Percentiles rank a stretch among this genome's conserved stretches.
These are phyloP conservation scores for Hypomyces perniciosus DNA, from an alignment of 2,329 filamentous ascomycete genomes.

Conservation along the genomic window DNA sequence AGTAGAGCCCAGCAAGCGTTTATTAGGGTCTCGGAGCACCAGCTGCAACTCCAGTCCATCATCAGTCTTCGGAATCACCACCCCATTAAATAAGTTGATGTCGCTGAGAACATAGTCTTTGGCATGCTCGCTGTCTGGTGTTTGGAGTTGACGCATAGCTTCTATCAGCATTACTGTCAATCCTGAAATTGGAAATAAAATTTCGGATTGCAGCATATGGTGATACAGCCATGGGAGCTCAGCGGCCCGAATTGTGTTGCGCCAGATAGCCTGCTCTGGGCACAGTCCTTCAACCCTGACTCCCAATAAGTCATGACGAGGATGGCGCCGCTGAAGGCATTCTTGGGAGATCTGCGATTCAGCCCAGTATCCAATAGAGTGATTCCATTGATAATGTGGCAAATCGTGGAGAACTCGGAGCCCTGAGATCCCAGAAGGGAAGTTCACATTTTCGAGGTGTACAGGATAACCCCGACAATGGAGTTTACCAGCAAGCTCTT, in stretches of 20 bases:
- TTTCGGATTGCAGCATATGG: not conserved
- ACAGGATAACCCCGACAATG: not conserved
- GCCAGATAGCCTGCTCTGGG: not conserved
- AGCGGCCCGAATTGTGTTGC: not conserved
- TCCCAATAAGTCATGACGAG: not conserved
- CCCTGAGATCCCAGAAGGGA: not conserved
- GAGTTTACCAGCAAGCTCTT: not conserved
- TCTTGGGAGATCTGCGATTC: not conserved
- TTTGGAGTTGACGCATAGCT: not conserved
- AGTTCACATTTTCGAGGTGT: not conserved
- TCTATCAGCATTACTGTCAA: not conserved
- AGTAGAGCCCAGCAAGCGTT: not conserved
- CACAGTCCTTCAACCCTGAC: not conserved
- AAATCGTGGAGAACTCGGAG: not conserved
- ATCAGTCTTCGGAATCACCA: not conserved
- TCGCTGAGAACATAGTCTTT: not conserved
- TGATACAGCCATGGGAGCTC: not conserved
- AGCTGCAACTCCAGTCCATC: not conserved
- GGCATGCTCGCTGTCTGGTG: not conserved
- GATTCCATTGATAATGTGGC: not conserved
- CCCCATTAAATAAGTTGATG: not conserved
- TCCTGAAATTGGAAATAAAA: not conserved
- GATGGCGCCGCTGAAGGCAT: not conserved
- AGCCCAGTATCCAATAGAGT: not conserved
- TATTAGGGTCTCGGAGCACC: not conserved